Evolutionary conservation across 345 rosid genomes (phyloP).

Genomic region (Citrus reticulata): DNA sequence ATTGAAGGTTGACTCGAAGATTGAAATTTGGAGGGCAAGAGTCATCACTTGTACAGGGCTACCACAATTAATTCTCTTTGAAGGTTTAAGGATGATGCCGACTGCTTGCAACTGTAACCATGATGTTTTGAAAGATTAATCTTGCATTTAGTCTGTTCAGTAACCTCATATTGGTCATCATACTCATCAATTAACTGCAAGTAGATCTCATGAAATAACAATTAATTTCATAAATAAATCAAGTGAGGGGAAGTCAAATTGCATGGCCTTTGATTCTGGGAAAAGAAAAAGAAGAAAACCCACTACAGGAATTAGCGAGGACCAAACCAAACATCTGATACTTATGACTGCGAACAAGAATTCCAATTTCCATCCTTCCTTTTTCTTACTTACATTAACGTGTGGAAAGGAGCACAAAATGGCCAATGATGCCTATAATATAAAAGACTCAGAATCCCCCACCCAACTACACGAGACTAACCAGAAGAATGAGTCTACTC

Average conservation of each 20-base stretch:
- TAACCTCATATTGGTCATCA: constrained; percentile 89
- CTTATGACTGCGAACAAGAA: no score
- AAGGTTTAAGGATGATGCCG: no score
- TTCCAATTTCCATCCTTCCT: no score
- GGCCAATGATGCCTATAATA: background rate
- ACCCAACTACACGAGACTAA: background rate
- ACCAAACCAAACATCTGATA: no score
- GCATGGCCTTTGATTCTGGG: no score
- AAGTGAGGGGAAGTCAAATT: no score
- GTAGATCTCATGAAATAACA: background rate
- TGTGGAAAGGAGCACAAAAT: background rate
- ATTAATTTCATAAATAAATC: no score
- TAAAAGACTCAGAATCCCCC: background rate
- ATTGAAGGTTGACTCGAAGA: constrained; percentile 45
- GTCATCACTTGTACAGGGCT: background rate
- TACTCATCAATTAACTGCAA: constrained; percentile 89
- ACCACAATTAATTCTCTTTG: background rate
- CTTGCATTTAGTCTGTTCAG: constrained; percentile 29
- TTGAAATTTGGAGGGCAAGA: constrained; percentile 32
- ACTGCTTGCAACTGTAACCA: no score
- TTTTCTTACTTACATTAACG: background rate
- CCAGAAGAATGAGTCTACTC: constrained; percentile 16
- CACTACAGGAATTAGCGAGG: no score
- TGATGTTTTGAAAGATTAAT: no score
- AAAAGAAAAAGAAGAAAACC: no score